A percentile compares a stretch with the other conserved stretches of the same genome.
Conservation (phyloP, 1,284 basidiomycete genomes). For the Trichosporon coremiiforme region DNA sequence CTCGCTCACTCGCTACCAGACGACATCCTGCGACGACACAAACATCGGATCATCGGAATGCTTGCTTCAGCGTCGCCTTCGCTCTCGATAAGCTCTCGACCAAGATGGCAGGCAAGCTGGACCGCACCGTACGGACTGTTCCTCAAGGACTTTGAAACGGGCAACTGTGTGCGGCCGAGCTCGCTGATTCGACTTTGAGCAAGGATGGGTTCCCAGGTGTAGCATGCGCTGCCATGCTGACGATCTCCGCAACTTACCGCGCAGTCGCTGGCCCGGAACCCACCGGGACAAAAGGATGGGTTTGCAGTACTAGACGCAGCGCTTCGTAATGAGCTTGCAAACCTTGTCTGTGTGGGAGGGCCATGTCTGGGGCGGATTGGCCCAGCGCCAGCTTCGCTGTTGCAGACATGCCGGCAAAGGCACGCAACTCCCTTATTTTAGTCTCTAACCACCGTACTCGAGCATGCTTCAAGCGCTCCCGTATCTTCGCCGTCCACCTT, state of each 20-base stretch:
- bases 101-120: neutral
- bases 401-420: constrained; percentile 18
- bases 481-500: neutral
- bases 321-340: constrained; percentile 6
- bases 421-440: constrained; percentile 16
- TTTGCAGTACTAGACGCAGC: neutral
- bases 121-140: neutral
- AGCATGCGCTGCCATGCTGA: neutral
- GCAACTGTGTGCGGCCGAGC: neutral
- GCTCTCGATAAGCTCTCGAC: neutral
- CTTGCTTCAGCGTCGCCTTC: constrained; percentile 6
- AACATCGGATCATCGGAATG: constrained; percentile 14
- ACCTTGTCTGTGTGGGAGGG: constrained; percentile 11
- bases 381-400: neutral
- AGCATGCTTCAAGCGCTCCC: constrained; percentile 8
- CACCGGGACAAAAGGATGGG: neutral
- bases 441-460: constrained; percentile 7
- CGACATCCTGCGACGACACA: neutral
- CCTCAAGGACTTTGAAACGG: neutral
- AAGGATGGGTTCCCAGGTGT: neutral
- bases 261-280: neutral
- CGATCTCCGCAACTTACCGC: constrained; percentile 7
- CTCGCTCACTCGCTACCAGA: neutral
- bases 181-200: neutral
- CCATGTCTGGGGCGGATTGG: neutral